Percentiles rank a stretch among this genome's conserved stretches.
These are phyloP conservation scores for Aureobasidium sp. DNA, from an alignment of 2,329 filamentous ascomycete species.

Conservation along the genomic window DNA sequence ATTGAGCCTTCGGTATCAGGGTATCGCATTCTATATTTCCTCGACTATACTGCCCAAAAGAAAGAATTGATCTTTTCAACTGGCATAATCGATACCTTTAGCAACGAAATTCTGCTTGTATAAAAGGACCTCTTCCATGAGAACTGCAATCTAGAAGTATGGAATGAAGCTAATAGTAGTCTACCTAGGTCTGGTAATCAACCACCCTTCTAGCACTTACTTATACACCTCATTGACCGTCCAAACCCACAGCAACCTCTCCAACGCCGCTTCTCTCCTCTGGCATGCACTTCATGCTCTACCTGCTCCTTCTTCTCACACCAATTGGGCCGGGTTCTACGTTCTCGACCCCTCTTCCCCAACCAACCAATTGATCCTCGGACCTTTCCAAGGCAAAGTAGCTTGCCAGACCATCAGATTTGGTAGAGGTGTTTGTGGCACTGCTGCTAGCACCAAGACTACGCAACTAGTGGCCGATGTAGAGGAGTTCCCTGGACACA, in stretches of 20 bases:
- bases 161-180: not conserved
- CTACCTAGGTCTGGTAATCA: constrained; percentile 18
- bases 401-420: constrained; percentile 74
- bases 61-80: not conserved
- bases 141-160: not conserved
- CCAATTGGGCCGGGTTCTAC: constrained; percentile 83
- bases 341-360: constrained; percentile 47
- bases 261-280: constrained; percentile 67
- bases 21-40: not conserved
- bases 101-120: too few species aligned
- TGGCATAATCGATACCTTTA: not conserved
- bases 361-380: constrained; percentile 55
- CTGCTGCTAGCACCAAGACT: constrained; percentile 52
- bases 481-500: constrained; percentile 68
- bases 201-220: not conserved
- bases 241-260: constrained; percentile 56
- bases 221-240: not conserved
- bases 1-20: not conserved
- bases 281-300: constrained; percentile 76
- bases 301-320: constrained; percentile 54
- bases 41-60: not conserved
- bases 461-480: constrained; percentile 66
- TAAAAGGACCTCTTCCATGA: too few species aligned
- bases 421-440: constrained; percentile 67
- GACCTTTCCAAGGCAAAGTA: constrained; percentile 70